Base-by-base conservation (phyloP, 1,284 basidiomycete species). In the Somion occarium region DNA sequence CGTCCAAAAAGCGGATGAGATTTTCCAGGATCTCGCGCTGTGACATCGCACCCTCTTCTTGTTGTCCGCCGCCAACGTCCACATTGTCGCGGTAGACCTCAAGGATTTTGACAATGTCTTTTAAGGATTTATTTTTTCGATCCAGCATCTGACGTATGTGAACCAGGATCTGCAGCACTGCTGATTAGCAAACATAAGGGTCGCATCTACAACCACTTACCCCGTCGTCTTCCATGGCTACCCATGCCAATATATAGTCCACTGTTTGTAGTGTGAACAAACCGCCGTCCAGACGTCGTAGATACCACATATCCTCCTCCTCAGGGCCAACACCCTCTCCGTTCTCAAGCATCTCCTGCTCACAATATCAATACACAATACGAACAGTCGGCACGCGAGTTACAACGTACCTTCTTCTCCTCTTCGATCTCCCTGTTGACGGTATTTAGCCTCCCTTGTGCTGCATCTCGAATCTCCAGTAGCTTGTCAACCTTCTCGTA, bases 181-280 rank as follows among this genome's bases (percentile, higher is more conserved):
- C 65, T 4, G 1, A 7, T 15, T 25, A 44, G 4, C 18, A 19
- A 3, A 26, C 7, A 38, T n/a, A 7, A 26, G 44, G n/a, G 15
- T 18, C 37, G 15, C 30, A 20, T 3, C 23, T 12, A 42, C 22
- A 27, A 34, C 20, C 27, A 65, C 89, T 54, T 70, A 95, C 93
- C 26, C 94, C 97, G 61, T 99, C 97, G 61, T 99, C 97, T 70
- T 99, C 97, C 93, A 98, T 97, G 52, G 83, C 80, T 24, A 98
- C 69, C 97, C 97, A 99, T 1, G 90, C 94, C 24, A 98, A 69
- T 46, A 98, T 86, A 56, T 95, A 97, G 68, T 98, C 96, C 20
- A 91, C 80, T 15, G 87, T 89, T 63, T 99, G 96, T 9, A 99
- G 68, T 1, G 88, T 88, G 64, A 91, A 95, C 30, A 98, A 69